Evolutionary conservation across 129 eudicot genomes (phyloP).

Genomic region (Saussurea involucrata): DNA sequence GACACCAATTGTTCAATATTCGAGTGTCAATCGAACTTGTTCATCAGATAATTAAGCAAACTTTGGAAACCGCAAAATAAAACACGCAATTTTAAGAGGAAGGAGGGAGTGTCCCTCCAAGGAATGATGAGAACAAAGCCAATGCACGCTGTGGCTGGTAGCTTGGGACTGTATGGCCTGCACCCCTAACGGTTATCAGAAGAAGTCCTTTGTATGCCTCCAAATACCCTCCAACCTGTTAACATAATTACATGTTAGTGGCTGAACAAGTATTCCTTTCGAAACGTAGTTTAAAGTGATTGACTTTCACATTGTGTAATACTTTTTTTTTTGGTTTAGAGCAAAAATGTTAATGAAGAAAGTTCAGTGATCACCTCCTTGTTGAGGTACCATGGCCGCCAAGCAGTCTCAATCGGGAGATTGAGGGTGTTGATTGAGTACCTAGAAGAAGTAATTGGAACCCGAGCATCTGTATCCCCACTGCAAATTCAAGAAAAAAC

Average conservation of each 20-base stretch:
- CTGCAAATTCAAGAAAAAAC: not conserved
- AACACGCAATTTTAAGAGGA: not conserved
- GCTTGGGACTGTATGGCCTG: conserved; percentile 33
- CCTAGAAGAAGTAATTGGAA: conserved; percentile 12
- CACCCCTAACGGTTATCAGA: conserved; percentile 14
- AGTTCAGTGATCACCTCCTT: not conserved
- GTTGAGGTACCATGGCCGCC: not conserved
- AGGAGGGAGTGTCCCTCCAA: conserved; percentile 30
- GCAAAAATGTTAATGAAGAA: not conserved
- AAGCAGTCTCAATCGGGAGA: conserved; percentile 1
- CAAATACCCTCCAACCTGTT: not conserved
- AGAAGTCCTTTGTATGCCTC: not conserved
- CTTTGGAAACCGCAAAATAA: not conserved
- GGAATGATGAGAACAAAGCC: conserved; percentile 28
- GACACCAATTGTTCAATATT: not conserved
- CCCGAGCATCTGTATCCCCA: conserved; percentile 1
- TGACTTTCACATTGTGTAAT: not conserved
- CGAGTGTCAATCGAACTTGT: not conserved
- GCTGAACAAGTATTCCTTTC: not conserved
- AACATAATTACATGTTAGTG: not conserved
- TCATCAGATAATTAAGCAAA: not conserved
- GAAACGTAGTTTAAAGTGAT: not conserved
- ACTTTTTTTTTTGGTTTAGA: not conserved
- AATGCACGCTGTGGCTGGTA: conserved; percentile 33
- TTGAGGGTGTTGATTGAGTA: conserved; percentile 5